Base-by-base conservation (phyloP, 192 early-diverging fungal genomes). In the Linnemannia elongata region DNA sequence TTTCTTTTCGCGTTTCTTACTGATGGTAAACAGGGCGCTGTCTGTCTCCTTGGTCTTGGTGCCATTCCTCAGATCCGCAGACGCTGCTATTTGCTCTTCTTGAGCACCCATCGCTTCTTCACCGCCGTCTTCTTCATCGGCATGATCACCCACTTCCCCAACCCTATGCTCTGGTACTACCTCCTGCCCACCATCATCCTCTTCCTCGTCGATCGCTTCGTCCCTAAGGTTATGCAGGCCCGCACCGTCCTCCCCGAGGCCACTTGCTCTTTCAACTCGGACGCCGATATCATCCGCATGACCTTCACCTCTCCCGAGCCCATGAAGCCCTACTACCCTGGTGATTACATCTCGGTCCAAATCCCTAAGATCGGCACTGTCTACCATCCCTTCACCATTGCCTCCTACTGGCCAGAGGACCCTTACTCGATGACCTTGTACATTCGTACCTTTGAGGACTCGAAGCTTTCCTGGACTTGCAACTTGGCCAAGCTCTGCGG, bases 291-390 rank as follows among this genome's bases (percentile, higher is more conserved):
- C 49, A 81, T 87, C 12, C 79, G 80, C 49, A 42, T 87, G 55
- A 87, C 79, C 0, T 78, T 87, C 63, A 81, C 79, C 27, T 87
- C 85, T 3, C 85, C 72, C n/a, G 85, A 87, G 33, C 85, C 85
- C 35, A 78, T 87, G 79, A 87, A 87, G 68, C 85, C 85, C n/a
- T 87, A 87, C 68, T 87, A 87, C 38, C 85, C 85, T 12, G 85
- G 85, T 24, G 85, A 87, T 47, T 81, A 87, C 72, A 87, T 87
- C 47, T 57, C 76, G 1, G 76, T 87, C 42, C 85, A 81, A 39
- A 76, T 87, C 44, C 85, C 85, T 33, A 52, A 69, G 41, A 78
- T 87, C 44, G 79, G 85, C 10, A 81, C 76, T 27, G 22, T 87
- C 33, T 87, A 87, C 68, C 85, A 87, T 68, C 85, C 85, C 12